Percentiles rank a stretch among this genome's conserved stretches.
Conservation (phyloP, 202 grass and related monocot genomes). For the Bolboschoenoplectus hybrid region DNA sequence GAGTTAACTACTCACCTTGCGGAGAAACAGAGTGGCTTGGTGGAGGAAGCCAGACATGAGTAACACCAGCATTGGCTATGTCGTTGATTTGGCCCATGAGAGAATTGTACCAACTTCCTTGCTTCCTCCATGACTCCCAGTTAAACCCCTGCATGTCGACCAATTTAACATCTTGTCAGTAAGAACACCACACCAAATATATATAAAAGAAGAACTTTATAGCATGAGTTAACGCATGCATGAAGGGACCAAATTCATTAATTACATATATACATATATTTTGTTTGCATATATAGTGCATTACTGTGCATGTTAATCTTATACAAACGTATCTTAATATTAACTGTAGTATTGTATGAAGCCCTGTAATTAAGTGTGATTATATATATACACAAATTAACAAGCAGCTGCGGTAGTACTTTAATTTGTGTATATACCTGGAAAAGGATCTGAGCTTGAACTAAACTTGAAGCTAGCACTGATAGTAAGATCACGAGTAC, state of each 20-base stretch:
- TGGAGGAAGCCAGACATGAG: slow-evolving; percentile 79
- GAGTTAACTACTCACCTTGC: slow-evolving; percentile 47
- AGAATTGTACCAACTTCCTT: slow-evolving; percentile 72
- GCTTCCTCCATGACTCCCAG: slow-evolving; percentile 84
- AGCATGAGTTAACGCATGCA: background rate
- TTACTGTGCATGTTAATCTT: background rate
- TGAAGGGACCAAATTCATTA: no score
- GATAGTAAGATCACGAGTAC: slow-evolving; percentile 16
- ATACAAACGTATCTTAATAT: background rate
- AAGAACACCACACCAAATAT: background rate
- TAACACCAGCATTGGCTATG: slow-evolving; percentile 61
- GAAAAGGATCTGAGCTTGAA: slow-evolving; percentile 37
- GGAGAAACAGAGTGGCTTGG: slow-evolving; percentile 66
- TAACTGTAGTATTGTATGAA: background rate
- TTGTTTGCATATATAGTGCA: background rate
- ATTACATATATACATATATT: background rate
- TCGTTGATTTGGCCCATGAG: slow-evolving; percentile 45
- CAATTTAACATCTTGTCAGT: background rate
- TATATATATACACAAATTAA: background rate
- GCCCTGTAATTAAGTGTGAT: background rate
- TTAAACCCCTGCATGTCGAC: slow-evolving; percentile 57
- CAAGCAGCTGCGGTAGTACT: background rate
- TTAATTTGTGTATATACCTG: slow-evolving; percentile 22
- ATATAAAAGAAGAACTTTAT: background rate
- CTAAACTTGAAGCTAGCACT: slow-evolving; percentile 11